A percentile compares a stretch with the other conserved stretches of the same genome.
Evolutionary conservation across 306 rosid genomes (phyloP).

Genomic region (Quillaja saponaria): DNA sequence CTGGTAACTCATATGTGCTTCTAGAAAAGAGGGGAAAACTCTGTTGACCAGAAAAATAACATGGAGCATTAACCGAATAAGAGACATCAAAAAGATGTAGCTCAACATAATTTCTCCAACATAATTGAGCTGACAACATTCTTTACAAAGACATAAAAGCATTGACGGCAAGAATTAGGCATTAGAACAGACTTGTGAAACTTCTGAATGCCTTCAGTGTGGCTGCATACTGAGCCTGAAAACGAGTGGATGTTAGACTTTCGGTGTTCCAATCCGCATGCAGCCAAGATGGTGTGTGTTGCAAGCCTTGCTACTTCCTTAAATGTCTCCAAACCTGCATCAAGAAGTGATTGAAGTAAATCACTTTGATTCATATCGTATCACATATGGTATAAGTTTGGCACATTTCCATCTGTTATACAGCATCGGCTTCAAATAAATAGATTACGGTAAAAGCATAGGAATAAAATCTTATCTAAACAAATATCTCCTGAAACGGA

Average conservation of each 20-base stretch:
- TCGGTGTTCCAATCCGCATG: slow-evolving; percentile 52
- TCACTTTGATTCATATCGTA: no score
- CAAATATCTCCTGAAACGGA: slow-evolving; percentile 13
- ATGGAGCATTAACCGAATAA: background rate
- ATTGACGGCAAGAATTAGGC: slow-evolving; percentile 60
- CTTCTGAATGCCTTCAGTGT: slow-evolving; percentile 31
- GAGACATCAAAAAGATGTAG: slow-evolving; percentile 18
- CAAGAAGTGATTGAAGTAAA: slow-evolving; percentile 22
- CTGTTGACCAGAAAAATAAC: no score
- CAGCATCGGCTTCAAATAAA: no score
- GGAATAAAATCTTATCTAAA: no score
- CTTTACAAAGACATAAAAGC: slow-evolving; percentile 56
- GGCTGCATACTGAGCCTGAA: slow-evolving; percentile 49
- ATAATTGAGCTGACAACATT: slow-evolving; percentile 48
- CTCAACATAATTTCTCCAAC: slow-evolving; percentile 39
- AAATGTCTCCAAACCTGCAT: slow-evolving; percentile 53
- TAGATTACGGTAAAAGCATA: no score
- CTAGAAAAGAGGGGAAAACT: background rate
- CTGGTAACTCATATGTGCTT: slow-evolving; percentile 1
- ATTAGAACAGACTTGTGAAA: slow-evolving; percentile 43
- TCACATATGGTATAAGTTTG: no score
- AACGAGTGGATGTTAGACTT: slow-evolving; percentile 18
- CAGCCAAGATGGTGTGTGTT: slow-evolving; percentile 69
- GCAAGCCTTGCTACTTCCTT: slow-evolving; percentile 66
- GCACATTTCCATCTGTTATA: no score